Conservation (phyloP, 176 grass and related monocot species). For the Pontederia paniculata region DNA sequence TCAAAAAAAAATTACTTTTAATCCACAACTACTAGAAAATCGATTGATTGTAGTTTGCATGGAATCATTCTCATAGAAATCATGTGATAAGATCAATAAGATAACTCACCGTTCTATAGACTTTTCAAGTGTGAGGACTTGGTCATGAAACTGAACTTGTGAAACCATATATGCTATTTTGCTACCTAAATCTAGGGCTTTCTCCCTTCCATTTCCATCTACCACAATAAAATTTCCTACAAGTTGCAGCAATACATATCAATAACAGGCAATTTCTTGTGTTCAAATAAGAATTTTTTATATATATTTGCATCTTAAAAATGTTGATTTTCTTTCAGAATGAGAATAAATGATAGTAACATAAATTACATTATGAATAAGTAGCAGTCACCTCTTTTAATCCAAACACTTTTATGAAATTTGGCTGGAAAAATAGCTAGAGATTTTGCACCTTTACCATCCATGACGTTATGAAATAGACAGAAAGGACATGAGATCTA, state of each 20-base stretch:
- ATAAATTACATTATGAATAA: too few relatives aligned
- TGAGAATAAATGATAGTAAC: not conserved
- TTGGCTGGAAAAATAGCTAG: conserved; percentile 88
- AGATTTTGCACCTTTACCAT: conserved; percentile 52
- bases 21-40: too few relatives aligned
- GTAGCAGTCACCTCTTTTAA: conserved; percentile 53
- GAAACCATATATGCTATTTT: conserved; percentile 73
- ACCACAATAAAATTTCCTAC: conserved; percentile 72
- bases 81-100: not conserved
- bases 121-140: conserved; percentile 56
- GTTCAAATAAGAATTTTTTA: not conserved
- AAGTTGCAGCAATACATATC: conserved; percentile 7
- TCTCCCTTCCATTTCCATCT: conserved; percentile 58
- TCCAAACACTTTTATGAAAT: conserved; percentile 96
- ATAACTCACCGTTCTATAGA: conserved; percentile 44
- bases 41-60: too few relatives aligned
- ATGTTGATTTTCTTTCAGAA: too few relatives aligned
- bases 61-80: not conserved
- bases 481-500: not conserved
- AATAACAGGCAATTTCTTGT: not conserved
- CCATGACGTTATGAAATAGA: conserved; percentile 60
- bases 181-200: conserved; percentile 78
- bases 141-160: conserved; percentile 69
- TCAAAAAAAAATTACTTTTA: too few relatives aligned
- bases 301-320: too few relatives aligned